A percentile compares a stretch with the other conserved stretches of the same genome.
These are phyloP conservation scores for Backusella psychrophila DNA, from an alignment of 192 early-diverging fungal genomes.

Conservation along the genomic window DNA sequence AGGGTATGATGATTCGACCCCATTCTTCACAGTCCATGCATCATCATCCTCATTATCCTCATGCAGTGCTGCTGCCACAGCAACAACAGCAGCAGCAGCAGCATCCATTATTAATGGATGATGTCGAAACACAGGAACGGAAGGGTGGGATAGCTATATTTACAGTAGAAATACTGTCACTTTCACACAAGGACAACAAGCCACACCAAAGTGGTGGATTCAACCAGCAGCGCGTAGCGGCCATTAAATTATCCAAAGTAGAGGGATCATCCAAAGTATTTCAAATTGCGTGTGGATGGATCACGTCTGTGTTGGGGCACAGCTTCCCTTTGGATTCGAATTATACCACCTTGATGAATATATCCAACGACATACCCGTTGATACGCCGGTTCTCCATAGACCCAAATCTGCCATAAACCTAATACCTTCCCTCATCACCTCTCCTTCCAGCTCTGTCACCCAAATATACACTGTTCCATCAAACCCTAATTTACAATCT, in stretches of 20 bases:
- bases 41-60: not conserved
- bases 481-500: not conserved
- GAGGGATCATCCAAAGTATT: constrained; percentile 34
- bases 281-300: constrained; percentile 34
- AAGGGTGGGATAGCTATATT: constrained; percentile 27
- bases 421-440: constrained; percentile 1
- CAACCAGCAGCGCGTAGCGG: constrained; percentile 15
- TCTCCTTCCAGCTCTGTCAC: not conserved
- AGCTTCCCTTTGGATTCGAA: not conserved
- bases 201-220: not conserved
- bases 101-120: not conserved
- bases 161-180: constrained; percentile 25
- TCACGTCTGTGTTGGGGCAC: constrained; percentile 14
- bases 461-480: not conserved
- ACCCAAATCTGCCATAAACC: constrained; percentile 5
- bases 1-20: not conserved
- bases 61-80: not conserved
- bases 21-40: not conserved
- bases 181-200: constrained; percentile 5
- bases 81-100: not conserved
- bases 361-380: constrained; percentile 5
- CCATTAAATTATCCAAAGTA: constrained; percentile 25
- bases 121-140: not conserved
- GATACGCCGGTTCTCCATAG: not conserved
- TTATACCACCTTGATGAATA: not conserved